phyloP scores from a whole-genome alignment of 371 early-diverging fungal genomes.

The Sporodiniella umbellata region DNA sequence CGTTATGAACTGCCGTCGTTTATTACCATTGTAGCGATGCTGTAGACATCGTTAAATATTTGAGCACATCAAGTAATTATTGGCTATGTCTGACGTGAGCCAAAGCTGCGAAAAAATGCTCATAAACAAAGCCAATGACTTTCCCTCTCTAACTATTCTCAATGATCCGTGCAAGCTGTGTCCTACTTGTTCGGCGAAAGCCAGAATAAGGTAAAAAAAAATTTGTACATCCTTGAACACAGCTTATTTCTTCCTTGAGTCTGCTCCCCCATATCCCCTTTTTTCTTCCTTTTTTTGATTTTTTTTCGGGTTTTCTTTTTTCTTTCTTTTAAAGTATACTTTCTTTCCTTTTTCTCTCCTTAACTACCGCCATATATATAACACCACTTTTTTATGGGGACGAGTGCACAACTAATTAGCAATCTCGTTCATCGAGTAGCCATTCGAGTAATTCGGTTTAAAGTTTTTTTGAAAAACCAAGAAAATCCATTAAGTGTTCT shows the following conservation, averaged over 20 bases:
- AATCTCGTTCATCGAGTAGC: constrained; percentile 52
- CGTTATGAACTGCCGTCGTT: no score
- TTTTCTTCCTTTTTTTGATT: not conserved
- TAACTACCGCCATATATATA: not conserved
- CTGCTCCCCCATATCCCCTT: not conserved
- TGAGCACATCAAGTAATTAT: no score
- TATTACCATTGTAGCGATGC: no score
- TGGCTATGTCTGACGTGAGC: no score
- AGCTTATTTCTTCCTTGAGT: not conserved
- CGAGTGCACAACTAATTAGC: constrained; percentile 48
- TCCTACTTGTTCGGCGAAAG: constrained; percentile 1
- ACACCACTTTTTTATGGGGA: constrained; percentile 20
- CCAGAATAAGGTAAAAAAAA: constrained; percentile 1
- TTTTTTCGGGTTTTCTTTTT: not conserved
- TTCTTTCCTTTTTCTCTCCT: not conserved
- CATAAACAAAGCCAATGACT: no score
- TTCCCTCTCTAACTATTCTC: no score
- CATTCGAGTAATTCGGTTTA: constrained; percentile 34
- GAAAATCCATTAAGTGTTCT: not conserved
- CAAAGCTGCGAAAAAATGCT: no score
- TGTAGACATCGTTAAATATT: no score
- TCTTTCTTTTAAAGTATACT: not conserved
- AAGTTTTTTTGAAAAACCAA: not conserved
- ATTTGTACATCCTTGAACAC: not conserved
- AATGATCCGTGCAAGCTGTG: constrained; percentile 6